phyloP scores from a whole-genome alignment of 108 stramenopile species.

The Fragilaria radians region DNA sequence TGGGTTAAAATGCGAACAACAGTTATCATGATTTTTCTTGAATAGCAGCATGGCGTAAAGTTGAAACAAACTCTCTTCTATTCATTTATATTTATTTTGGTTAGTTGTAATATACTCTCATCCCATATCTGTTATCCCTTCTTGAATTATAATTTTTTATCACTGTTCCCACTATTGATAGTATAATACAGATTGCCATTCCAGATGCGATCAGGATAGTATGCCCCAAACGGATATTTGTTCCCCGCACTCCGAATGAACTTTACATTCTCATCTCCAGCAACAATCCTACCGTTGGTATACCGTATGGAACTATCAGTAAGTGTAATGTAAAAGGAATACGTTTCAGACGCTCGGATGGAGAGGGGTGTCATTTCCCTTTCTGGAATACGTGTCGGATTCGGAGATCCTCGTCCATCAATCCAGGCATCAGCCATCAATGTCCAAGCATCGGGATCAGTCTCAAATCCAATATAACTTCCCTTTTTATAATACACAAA shows the following conservation, averaged over 20 bases:
- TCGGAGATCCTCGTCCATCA: not conserved
- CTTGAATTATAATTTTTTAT: too few relatives aligned
- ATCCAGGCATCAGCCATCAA: not conserved
- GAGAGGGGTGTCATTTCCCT: not conserved
- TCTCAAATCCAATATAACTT: not conserved
- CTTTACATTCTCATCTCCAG: not conserved
- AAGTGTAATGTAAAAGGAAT: not conserved
- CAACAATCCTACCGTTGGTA: not conserved
- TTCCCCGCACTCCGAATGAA: not conserved
- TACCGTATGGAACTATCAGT: not conserved
- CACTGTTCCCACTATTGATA: too few relatives aligned
- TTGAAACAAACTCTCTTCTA: too few relatives aligned
- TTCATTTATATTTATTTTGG: too few relatives aligned
- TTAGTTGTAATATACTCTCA: too few relatives aligned
- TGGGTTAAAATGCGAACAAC: too few relatives aligned
- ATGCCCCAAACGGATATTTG: not conserved
- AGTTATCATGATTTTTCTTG: too few relatives aligned
- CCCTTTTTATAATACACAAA: not conserved
- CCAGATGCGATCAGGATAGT: not conserved
- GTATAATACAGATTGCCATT: not conserved
- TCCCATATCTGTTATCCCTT: too few relatives aligned
- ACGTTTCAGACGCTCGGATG: not conserved
- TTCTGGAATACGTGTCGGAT: not conserved
- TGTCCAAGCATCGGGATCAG: not conserved
- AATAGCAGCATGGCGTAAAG: too few relatives aligned